A percentile compares a stretch with the other conserved stretches of the same genome.
These are phyloP conservation scores for Coccomyxa sp. DNA, from an alignment of 139 green algal genomes.

Conservation along the genomic window DNA sequence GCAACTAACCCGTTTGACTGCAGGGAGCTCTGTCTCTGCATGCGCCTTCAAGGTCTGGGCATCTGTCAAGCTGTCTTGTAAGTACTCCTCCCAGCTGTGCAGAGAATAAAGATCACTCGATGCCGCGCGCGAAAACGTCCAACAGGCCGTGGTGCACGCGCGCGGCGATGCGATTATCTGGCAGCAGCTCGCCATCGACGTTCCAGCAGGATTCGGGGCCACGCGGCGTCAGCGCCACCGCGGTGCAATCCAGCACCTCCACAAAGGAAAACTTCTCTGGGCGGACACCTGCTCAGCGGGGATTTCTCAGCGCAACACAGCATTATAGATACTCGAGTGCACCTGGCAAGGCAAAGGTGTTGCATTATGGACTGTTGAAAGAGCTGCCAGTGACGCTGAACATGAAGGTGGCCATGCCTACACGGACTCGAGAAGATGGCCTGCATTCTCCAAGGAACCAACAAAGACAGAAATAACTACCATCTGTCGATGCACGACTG, in stretches of 20 bases:
- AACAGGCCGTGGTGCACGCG: conserved; percentile 45
- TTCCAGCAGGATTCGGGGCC: conserved; percentile 63
- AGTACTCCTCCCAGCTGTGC: too few relatives aligned
- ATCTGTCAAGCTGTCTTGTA: too few relatives aligned
- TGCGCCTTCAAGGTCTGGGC: too few relatives aligned
- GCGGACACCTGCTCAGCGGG: conserved; percentile 32
- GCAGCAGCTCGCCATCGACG: conserved; percentile 74
- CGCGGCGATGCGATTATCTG: conserved; percentile 14
- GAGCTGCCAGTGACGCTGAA: too few relatives aligned
- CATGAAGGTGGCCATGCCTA: too few relatives aligned
- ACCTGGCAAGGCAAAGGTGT: not conserved
- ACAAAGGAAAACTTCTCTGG: conserved; percentile 46
- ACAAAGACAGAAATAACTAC: too few relatives aligned
- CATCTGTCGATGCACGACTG: too few relatives aligned
- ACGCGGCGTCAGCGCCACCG: conserved; percentile 16
- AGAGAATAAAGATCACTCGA: conserved; percentile 28
- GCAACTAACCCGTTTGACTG: too few relatives aligned
- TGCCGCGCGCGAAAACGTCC: conserved; percentile 68
- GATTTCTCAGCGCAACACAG: not conserved
- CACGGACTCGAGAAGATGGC: too few relatives aligned
- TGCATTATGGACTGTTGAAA: not conserved
- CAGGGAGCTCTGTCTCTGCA: too few relatives aligned
- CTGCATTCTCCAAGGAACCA: too few relatives aligned
- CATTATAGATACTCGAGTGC: not conserved
- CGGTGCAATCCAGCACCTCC: conserved; percentile 44